These are phyloP conservation scores for Podospora conica DNA, from an alignment of 495 filamentous ascomycete genomes.

Conservation along the genomic window DNA sequence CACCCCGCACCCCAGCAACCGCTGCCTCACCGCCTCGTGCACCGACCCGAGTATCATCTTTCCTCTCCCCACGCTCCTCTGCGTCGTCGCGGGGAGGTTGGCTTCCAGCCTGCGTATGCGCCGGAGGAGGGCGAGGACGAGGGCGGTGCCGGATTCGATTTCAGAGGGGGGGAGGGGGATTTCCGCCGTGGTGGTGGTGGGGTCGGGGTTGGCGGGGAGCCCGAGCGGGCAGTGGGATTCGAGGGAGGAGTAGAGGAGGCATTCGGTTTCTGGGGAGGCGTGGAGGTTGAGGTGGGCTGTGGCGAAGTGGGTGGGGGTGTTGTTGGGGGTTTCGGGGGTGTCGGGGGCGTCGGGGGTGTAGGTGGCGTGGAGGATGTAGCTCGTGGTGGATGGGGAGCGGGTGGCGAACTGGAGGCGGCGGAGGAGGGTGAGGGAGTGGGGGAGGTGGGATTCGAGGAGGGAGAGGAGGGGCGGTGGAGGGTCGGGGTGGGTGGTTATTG, in stretches of 20 bases:
- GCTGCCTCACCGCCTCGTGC: conserved; percentile 25
- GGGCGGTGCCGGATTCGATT: background rate
- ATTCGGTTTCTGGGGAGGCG: conserved; percentile 52
- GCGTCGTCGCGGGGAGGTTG: background rate
- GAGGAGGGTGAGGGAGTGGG: conserved; percentile 50
- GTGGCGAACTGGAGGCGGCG: conserved; percentile 53
- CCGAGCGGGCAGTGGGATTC: conserved; percentile 27
- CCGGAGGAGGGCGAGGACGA: conserved; percentile 10
- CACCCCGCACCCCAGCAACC: conserved; percentile 21
- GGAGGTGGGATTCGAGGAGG: conserved; percentile 45
- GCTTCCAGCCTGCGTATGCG: conserved; percentile 4
- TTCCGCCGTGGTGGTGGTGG: background rate
- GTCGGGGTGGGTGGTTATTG: conserved; percentile 18
- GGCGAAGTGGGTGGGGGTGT: conserved; percentile 28
- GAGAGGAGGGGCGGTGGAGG: conserved; percentile 34
- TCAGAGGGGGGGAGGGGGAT: background rate
- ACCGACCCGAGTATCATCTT: conserved; percentile 30
- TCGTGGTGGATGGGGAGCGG: conserved; percentile 31
- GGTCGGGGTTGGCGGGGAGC: background rate
- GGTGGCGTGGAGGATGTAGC: conserved; percentile 31
- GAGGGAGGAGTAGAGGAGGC: conserved; percentile 53
- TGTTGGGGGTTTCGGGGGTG: conserved; percentile 4
- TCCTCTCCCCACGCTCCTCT: background rate
- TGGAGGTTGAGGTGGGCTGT: conserved; percentile 55
- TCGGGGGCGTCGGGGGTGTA: conserved; percentile 34